These are phyloP conservation scores for Eucalyptus microcorys DNA, from an alignment of 345 rosid genomes.

Conservation along the genomic window DNA sequence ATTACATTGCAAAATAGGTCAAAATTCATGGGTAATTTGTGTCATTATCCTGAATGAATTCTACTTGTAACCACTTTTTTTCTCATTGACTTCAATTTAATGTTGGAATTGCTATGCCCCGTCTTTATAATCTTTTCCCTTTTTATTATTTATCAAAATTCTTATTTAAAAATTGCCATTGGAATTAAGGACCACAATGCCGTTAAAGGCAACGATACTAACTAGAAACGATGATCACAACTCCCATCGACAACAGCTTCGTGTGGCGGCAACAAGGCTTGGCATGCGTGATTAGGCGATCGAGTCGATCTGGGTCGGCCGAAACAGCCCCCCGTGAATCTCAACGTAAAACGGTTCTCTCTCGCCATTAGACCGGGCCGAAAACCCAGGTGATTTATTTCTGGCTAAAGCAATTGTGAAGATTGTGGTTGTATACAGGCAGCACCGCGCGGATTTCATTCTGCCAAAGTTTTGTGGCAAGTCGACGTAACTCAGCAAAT, in stretches of 20 bases:
- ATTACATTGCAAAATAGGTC: rapidly evolving
- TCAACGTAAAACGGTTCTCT: too few species aligned
- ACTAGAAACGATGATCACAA: too few species aligned
- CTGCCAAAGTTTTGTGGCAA: too few species aligned
- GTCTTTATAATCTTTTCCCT: neutral
- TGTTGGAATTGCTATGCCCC: neutral
- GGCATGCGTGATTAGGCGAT: neutral
- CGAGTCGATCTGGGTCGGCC: neutral
- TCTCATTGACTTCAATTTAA: neutral
- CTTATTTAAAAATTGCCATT: too few species aligned
- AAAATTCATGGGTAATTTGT: too few species aligned
- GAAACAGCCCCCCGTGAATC: too few species aligned
- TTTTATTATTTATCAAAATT: neutral
- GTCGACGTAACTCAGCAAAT: constrained; percentile 2
- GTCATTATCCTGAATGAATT: neutral
- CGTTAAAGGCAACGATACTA: neutral
- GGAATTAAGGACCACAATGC: neutral
- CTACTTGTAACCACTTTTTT: neutral
- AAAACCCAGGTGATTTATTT: too few species aligned
- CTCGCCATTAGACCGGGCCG: too few species aligned
- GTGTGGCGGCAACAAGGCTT: neutral
- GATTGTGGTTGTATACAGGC: too few species aligned
- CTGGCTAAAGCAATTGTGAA: too few species aligned
- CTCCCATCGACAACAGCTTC: neutral
- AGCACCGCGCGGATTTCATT: too few species aligned